These are phyloP conservation scores for Ustilaginoidea virens DNA, from an alignment of 2,329 filamentous ascomycete genomes.

Conservation along the genomic window DNA sequence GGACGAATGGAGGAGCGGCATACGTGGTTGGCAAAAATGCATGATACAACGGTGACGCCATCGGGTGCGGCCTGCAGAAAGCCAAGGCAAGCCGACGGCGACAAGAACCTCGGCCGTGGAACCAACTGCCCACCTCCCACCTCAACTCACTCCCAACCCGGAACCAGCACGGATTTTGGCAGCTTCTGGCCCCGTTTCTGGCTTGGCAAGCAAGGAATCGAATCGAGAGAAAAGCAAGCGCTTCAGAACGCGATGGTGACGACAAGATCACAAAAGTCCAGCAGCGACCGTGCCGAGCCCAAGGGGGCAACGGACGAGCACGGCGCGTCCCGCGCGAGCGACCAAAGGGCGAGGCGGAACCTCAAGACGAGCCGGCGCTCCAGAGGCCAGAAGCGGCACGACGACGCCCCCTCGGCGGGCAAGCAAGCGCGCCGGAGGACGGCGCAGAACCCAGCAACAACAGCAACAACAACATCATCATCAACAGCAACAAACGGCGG, in stretches of 20 bases:
- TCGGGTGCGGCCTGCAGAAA: not conserved
- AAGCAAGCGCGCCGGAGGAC: conserved; percentile 2
- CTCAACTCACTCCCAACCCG: too few species aligned
- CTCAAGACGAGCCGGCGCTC: too few species aligned
- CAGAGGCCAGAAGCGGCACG: not conserved
- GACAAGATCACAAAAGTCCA: not conserved
- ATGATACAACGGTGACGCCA: conserved; percentile 22
- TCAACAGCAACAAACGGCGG: not conserved
- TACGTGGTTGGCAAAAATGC: too few species aligned
- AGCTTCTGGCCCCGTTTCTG: too few species aligned
- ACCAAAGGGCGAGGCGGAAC: not conserved
- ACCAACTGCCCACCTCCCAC: too few species aligned
- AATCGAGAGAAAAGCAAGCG: too few species aligned
- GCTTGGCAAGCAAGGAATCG: too few species aligned
- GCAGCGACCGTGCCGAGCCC: not conserved
- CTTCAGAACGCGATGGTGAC: not conserved
- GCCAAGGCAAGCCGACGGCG: not conserved
- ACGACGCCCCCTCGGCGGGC: not conserved
- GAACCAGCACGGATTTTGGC: too few species aligned
- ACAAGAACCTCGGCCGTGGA: too few species aligned
- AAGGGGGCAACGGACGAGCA: not conserved
- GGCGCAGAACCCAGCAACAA: conserved; percentile 8
- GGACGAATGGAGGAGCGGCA: too few species aligned
- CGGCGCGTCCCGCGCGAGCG: not conserved
- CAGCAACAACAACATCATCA: conserved; percentile 6